Evolutionary conservation across 1,284 basidiomycete species (phyloP).

Genomic region (Mrakiaceae sp.): DNA sequence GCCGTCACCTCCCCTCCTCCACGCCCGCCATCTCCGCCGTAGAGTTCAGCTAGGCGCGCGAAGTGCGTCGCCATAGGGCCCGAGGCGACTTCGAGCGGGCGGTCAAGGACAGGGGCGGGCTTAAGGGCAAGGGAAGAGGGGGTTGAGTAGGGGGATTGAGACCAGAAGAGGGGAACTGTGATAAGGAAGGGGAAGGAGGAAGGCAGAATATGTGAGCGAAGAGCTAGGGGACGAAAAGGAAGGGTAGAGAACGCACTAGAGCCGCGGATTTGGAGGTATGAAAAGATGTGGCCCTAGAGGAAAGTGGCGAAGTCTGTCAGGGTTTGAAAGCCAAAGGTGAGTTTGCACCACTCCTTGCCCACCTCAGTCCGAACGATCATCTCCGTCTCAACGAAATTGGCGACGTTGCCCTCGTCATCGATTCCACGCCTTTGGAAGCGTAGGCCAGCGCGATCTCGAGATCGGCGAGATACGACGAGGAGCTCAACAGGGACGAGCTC

Average conservation of each 20-base stretch:
- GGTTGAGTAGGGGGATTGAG: constrained; percentile 52
- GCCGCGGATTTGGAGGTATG: constrained; percentile 78
- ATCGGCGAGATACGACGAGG: constrained; percentile 40
- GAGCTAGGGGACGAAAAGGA: constrained; percentile 4
- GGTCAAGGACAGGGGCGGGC: constrained; percentile 71
- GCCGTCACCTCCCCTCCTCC: constrained; percentile 40
- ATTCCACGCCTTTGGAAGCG: constrained; percentile 44
- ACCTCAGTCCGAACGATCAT: constrained; percentile 64
- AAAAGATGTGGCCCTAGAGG: constrained; percentile 45
- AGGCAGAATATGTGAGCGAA: not conserved
- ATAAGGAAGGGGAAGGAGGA: not conserved
- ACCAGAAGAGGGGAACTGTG: constrained; percentile 78
- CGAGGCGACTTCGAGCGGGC: constrained; percentile 60
- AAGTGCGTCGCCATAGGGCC: constrained; percentile 66
- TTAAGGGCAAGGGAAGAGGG: constrained; percentile 50
- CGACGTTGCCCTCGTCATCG: constrained; percentile 42
- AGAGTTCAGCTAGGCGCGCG: constrained; percentile 50
- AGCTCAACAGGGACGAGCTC: constrained; percentile 34
- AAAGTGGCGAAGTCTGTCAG: not conserved
- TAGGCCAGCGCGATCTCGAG: constrained; percentile 41
- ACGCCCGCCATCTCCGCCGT: constrained; percentile 46
- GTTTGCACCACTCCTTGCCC: not conserved
- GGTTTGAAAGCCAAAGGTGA: constrained; percentile 19
- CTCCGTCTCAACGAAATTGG: constrained; percentile 47
- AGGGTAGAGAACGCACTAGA: constrained; percentile 48